Conservation (phyloP, 1,284 basidiomycete genomes). For the Trichosporon sp. region DNA sequence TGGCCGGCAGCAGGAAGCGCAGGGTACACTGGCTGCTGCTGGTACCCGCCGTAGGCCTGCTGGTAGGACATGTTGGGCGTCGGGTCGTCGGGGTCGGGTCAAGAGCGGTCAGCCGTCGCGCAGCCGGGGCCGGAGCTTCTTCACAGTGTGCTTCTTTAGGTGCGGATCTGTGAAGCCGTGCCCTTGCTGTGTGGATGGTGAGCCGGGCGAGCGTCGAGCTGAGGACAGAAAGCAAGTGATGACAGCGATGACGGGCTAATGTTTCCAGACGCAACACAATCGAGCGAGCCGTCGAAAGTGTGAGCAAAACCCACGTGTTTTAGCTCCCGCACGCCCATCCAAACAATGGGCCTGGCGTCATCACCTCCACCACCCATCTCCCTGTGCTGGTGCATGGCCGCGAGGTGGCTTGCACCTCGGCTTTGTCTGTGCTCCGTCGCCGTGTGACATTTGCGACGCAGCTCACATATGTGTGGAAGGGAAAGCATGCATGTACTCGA, state of each 20-base stretch:
- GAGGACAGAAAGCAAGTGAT: neutral
- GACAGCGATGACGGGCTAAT: slow-evolving; percentile 1
- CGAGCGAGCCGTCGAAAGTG: neutral
- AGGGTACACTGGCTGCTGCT: slow-evolving; percentile 8
- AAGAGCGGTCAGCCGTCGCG: neutral
- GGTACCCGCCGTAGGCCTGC: slow-evolving; percentile 4
- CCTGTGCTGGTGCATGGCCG: neutral
- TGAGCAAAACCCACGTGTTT: neutral
- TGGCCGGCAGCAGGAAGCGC: neutral
- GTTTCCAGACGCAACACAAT: slow-evolving; percentile 1
- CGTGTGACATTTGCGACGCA: too few relatives aligned
- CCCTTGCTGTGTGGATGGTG: neutral
- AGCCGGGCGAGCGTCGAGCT: neutral
- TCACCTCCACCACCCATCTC: neutral
- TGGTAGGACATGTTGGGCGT: slow-evolving; percentile 2
- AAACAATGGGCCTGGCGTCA: neutral
- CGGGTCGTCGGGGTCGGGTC: neutral
- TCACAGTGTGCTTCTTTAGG: neutral
- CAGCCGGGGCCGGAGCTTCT: neutral
- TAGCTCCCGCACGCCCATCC: neutral
- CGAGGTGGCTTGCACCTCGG: neutral
- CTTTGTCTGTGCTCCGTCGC: neutral
- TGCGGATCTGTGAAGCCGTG: neutral
- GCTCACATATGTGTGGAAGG: neutral
- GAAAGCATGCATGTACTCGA: neutral